These are phyloP conservation scores for Fusarium siculi DNA, from an alignment of 2,329 filamentous ascomycete species.

Conservation along the genomic window DNA sequence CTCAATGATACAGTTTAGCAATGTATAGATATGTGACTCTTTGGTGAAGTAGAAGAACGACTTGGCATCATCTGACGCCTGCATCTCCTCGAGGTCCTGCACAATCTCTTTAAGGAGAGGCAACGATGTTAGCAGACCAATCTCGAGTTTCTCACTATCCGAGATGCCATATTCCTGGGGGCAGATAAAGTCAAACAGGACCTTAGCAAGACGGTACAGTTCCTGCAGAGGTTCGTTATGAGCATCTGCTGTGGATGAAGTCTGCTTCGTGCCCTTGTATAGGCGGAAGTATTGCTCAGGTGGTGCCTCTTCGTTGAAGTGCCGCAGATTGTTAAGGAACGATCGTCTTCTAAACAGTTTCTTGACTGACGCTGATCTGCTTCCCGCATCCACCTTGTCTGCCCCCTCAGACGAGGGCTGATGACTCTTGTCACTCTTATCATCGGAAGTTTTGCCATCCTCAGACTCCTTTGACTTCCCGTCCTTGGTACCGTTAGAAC, in stretches of 20 bases:
- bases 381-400: conserved; percentile 55
- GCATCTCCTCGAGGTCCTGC: conserved; percentile 94
- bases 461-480: conserved; percentile 55
- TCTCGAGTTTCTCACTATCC: conserved; percentile 97
- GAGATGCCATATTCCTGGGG: conserved; percentile 98
- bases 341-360: conserved; percentile 70
- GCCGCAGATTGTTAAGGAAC: conserved; percentile 65
- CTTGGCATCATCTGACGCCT: conserved; percentile 92
- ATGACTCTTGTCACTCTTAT: conserved; percentile 48
- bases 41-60: conserved; percentile 99
- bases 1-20: conserved; percentile 97
- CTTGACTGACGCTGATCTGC: conserved; percentile 50
- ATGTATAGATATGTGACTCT: conserved; percentile 97
- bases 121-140: conserved; percentile 91
- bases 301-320: conserved; percentile 64
- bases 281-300: conserved; percentile 88
- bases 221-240: conserved; percentile 90
- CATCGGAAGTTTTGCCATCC: conserved; percentile 53
- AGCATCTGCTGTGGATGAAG: conserved; percentile 78
- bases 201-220: conserved; percentile 91
- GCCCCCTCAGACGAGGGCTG: conserved; percentile 48
- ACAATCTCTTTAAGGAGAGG: conserved; percentile 97
- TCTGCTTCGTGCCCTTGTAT: conserved; percentile 79
- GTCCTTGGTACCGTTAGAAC: conserved; percentile 52
- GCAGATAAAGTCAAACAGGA: conserved; percentile 97